Conservation (phyloP, 2,329 filamentous ascomycete species). For the Chrysoporthe austroafricana region DNA sequence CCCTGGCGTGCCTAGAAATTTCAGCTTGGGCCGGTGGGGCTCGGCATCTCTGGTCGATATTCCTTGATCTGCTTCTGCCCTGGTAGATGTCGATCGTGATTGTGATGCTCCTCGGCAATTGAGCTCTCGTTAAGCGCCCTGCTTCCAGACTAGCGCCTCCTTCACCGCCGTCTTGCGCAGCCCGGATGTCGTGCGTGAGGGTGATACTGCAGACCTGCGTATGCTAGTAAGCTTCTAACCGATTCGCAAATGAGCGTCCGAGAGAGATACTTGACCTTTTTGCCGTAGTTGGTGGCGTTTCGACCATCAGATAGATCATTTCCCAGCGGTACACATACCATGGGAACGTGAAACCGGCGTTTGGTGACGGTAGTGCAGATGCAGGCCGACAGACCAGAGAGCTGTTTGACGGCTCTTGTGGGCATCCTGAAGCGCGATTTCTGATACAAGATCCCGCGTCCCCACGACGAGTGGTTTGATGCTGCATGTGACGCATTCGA, state of each 20-base stretch:
- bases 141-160: conserved; percentile 2
- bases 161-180: conserved; percentile 11
- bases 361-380: neutral
- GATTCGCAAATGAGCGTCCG: conserved; percentile 5
- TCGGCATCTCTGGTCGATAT: neutral
- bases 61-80: neutral
- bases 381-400: neutral
- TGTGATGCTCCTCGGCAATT: neutral
- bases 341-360: conserved; percentile 3
- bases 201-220: conserved; percentile 2
- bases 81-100: neutral
- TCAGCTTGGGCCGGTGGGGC: neutral
- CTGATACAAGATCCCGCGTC: neutral
- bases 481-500: conserved; percentile 26
- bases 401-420: neutral
- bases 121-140: neutral
- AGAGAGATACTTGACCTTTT: neutral
- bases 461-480: conserved; percentile 8
- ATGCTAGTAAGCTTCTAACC: conserved; percentile 1
- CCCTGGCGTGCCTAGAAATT: neutral
- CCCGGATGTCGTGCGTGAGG: neutral
- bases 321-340: neutral
- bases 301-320: neutral
- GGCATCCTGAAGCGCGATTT: conserved; percentile 14
- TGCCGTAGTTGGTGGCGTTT: neutral